These are phyloP conservation scores for Lasiodiplodia citricola DNA, from an alignment of 2,329 filamentous ascomycete genomes.

Conservation along the genomic window DNA sequence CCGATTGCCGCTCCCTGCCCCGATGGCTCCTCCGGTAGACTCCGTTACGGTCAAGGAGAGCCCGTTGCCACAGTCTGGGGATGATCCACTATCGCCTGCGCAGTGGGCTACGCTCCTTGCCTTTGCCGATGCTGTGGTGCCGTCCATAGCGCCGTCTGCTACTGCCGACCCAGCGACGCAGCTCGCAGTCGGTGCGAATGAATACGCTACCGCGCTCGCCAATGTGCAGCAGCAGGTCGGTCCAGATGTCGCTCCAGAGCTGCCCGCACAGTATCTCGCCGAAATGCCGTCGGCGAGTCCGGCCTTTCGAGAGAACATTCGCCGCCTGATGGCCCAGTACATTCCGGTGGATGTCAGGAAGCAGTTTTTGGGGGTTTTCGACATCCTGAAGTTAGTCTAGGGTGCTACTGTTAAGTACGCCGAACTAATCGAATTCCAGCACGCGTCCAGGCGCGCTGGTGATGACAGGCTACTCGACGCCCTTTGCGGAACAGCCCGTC, in stretches of 20 bases:
- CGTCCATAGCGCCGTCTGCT: conserved; percentile 58
- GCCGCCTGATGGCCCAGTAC: conserved; percentile 54
- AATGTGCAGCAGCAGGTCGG: conserved; percentile 38
- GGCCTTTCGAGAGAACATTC: conserved; percentile 58
- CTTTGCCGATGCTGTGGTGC: conserved; percentile 64
- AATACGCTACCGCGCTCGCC: conserved; percentile 55
- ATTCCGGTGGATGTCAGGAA: conserved; percentile 56
- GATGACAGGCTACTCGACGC: conserved; percentile 70
- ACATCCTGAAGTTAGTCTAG: conserved; percentile 56
- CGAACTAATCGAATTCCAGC: conserved; percentile 46
- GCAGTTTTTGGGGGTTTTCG: conserved; percentile 58
- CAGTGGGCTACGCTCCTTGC: conserved; percentile 66
- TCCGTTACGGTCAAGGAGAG: conserved; percentile 6
- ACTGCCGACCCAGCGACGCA: conserved; percentile 46
- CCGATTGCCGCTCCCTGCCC: background rate
- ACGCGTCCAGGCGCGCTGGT: conserved; percentile 67
- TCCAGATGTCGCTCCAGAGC: conserved; percentile 45
- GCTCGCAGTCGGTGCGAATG: conserved; percentile 55
- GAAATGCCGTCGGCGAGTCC: conserved; percentile 59
- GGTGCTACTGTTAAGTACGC: conserved; percentile 19
- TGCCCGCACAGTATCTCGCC: conserved; percentile 53
- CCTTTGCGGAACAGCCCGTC: conserved; percentile 66
- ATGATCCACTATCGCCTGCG: conserved; percentile 56
- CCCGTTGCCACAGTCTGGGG: conserved; percentile 53
- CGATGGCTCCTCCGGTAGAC: conserved; percentile 1